Conservation (phyloP, 352 stramenopile genomes). For the Phytopythium chamaehyphon region DNA sequence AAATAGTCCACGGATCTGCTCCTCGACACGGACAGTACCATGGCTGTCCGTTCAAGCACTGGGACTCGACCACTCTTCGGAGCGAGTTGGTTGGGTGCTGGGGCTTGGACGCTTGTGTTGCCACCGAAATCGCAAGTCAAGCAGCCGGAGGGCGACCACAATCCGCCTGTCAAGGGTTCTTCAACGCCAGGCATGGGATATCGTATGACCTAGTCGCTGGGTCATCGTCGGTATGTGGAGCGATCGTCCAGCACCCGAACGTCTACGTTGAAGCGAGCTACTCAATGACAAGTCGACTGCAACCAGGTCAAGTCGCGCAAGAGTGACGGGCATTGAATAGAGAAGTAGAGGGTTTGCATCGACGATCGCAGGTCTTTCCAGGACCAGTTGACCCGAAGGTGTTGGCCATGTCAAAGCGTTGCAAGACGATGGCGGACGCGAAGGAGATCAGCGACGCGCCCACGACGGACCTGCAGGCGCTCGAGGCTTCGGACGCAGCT, state of each 20-base stretch:
- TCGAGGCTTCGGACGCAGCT: conserved; percentile 28
- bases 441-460: conserved; percentile 6
- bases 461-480: conserved; percentile 18
- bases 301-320: conserved; percentile 3
- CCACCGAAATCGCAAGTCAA: conserved; percentile 26
- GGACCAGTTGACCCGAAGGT: neutral
- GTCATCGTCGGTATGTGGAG: neutral
- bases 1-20: conserved; percentile 42
- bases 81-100: conserved; percentile 31
- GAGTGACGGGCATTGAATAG: conserved; percentile 2
- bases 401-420: conserved; percentile 3
- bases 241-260: conserved; percentile 51
- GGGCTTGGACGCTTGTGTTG: conserved; percentile 12
- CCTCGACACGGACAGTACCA: conserved; percentile 71
- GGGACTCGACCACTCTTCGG: conserved; percentile 38
- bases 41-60: conserved; percentile 81
- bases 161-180: conserved; percentile 43
- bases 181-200: conserved; percentile 33
- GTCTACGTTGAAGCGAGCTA: conserved; percentile 42
- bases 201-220: conserved; percentile 10
- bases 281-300: neutral
- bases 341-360: neutral
- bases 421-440: conserved; percentile 5
- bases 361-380: neutral
- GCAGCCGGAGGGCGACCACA: conserved; percentile 29